Percentiles rank a stretch among this genome's conserved stretches.
Conservation (phyloP, 768 basidiomycete species). For the Panaeolus cyanescens region DNA sequence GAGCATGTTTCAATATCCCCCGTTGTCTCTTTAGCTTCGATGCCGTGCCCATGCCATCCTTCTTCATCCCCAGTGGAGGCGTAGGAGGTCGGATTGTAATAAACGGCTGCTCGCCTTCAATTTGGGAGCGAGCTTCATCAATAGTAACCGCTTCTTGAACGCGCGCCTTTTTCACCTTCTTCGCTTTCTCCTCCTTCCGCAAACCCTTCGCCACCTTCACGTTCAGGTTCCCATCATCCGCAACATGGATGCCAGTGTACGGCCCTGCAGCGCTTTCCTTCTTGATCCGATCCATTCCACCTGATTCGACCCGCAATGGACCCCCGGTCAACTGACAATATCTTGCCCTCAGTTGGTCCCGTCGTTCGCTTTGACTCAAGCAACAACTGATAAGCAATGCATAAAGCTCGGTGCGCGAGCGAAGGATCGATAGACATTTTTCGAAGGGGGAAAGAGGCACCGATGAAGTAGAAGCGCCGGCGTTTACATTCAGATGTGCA, state of each 20-base stretch:
- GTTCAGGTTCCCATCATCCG: no score
- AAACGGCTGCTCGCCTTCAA: background rate
- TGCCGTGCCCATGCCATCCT: no score
- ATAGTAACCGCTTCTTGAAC: background rate
- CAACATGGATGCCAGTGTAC: no score
- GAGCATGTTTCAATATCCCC: background rate
- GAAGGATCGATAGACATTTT: background rate
- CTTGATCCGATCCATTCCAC: background rate
- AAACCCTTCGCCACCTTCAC: no score
- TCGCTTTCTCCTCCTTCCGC: no score
- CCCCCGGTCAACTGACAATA: background rate
- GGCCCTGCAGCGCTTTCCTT: no score
- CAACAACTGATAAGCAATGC: background rate
- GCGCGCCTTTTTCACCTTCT: background rate
- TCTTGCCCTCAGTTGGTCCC: background rate
- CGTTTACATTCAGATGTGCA: no score
- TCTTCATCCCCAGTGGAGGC: background rate
- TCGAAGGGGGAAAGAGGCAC: background rate
- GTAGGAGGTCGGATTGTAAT: background rate
- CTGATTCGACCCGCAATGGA: background rate
- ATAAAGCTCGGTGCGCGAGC: background rate
- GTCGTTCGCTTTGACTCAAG: background rate
- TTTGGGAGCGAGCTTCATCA: background rate
- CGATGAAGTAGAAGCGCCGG: background rate
- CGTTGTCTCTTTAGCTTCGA: background rate